Evolutionary conservation across 257 asterid genomes (phyloP).

Genomic region (Coffea eugenioides): DNA sequence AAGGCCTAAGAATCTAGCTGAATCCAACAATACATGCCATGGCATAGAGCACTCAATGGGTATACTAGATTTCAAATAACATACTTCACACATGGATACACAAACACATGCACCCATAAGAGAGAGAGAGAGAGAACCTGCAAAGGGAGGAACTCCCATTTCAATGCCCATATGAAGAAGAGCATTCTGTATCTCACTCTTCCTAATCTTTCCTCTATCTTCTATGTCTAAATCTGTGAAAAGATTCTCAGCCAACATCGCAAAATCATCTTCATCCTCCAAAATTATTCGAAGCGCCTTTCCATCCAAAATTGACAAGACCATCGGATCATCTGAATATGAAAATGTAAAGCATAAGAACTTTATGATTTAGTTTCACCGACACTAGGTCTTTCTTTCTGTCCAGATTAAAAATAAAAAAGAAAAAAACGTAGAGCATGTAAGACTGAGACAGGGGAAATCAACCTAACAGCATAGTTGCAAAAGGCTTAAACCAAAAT

Average conservation of each 20-base stretch:
- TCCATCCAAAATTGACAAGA: constrained; percentile 51
- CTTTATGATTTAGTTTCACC: constrained; percentile 2
- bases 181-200: constrained; percentile 47
- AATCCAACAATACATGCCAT: neutral
- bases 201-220: constrained; percentile 53
- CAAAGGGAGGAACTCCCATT: constrained; percentile 56
- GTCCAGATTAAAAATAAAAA: neutral
- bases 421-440: neutral
- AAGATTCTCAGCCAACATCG: constrained; percentile 62
- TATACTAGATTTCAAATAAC: neutral
- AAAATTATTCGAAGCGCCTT: constrained; percentile 33
- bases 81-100: neutral
- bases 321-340: constrained; percentile 48
- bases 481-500: neutral
- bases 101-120: neutral
- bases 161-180: constrained; percentile 53
- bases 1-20: neutral
- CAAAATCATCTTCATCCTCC: constrained; percentile 74
- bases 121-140: constrained; percentile 36
- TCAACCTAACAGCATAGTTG: neutral
- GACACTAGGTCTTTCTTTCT: neutral
- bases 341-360: constrained; percentile 13
- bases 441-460: neutral
- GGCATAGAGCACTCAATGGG: too few species aligned
- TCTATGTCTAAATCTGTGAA: constrained; percentile 59